A percentile compares a stretch with the other conserved stretches of the same genome.
phyloP scores from a whole-genome alignment of 202 grass and related monocot species.

The Elaeis oleifera region DNA sequence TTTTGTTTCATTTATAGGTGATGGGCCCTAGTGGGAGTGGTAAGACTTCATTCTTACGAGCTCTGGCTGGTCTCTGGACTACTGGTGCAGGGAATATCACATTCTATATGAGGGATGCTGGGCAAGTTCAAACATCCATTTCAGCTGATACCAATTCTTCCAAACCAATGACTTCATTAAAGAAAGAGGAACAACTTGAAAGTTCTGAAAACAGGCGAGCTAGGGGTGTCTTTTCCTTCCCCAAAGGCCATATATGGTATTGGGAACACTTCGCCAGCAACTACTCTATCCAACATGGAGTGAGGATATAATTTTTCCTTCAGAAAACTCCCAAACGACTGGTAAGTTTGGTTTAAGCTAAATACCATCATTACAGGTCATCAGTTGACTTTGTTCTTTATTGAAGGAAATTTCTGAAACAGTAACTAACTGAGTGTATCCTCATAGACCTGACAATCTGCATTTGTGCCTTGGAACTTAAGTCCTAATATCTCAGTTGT shows the following conservation, averaged over 20 bases:
- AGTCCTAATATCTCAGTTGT: too few species aligned
- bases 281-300: constrained; percentile 95
- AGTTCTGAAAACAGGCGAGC: constrained; percentile 70
- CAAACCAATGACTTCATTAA: constrained; percentile 19
- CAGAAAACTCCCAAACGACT: constrained; percentile 35
- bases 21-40: constrained; percentile 97
- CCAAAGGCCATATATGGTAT: constrained; percentile 93
- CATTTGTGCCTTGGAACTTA: too few species aligned
- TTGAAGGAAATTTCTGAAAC: too few species aligned
- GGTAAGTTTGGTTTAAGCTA: constrained; percentile 37
- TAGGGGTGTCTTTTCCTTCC: constrained; percentile 83
- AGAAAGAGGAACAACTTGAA: constrained; percentile 39
- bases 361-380: not conserved
- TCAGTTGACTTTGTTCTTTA: too few species aligned
- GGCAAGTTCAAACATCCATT: constrained; percentile 25
- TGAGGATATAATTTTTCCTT: constrained; percentile 34
- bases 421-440: too few species aligned
- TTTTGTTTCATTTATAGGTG: constrained; percentile 52
- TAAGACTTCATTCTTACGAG: constrained; percentile 88
- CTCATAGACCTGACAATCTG: too few species aligned
- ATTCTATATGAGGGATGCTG: constrained; percentile 51
- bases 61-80: constrained; percentile 86
- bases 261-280: constrained; percentile 86
- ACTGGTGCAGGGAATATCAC: constrained; percentile 65
- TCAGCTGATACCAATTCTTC: constrained; percentile 35